Evolutionary conservation across 2,329 filamentous ascomycete genomes (phyloP).

Genomic region (Exophiala mesophila): DNA sequence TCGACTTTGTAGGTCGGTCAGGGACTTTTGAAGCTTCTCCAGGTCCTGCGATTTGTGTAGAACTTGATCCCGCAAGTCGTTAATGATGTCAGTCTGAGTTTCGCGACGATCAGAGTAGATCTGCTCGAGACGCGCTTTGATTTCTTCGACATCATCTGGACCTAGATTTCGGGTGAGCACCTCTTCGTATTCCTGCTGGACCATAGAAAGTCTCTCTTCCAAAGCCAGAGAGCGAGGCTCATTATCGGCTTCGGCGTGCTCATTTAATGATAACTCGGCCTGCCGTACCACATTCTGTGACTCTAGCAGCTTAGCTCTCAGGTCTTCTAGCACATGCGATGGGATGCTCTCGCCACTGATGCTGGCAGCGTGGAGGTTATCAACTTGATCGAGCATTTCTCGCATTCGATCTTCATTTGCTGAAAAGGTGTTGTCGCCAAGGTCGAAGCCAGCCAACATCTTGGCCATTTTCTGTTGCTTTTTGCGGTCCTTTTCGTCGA

Average conservation of each 20-base stretch:
- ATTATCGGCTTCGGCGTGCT: conserved; percentile 60
- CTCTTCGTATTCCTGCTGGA: conserved; percentile 81
- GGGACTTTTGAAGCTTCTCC: conserved; percentile 69
- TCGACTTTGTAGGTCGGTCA: conserved; percentile 73
- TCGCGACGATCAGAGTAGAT: conserved; percentile 72
- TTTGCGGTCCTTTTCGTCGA: conserved; percentile 97
- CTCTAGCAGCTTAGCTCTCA: conserved; percentile 75
- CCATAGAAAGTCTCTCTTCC: conserved; percentile 65
- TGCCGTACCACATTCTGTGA: conserved; percentile 90
- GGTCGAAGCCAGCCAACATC: conserved; percentile 99
- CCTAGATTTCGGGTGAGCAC: conserved; percentile 73
- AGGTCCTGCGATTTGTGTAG: conserved; percentile 76
- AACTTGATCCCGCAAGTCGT: conserved; percentile 72
- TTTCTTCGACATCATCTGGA: conserved; percentile 73
- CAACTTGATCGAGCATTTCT: conserved; percentile 76
- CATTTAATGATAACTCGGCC: conserved; percentile 79
- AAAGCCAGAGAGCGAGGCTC: conserved; percentile 65
- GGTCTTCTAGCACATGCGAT: conserved; percentile 71
- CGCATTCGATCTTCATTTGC: conserved; percentile 84
- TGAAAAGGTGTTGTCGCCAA: conserved; percentile 87
- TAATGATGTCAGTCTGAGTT: conserved; percentile 65
- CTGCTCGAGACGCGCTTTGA: conserved; percentile 73
- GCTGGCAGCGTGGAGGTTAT: conserved; percentile 71
- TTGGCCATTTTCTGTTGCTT: conserved; percentile 99
- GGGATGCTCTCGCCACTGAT: conserved; percentile 72